phyloP scores from a whole-genome alignment of 2,329 filamentous ascomycete genomes.

The Achaetomium macrosporum region DNA sequence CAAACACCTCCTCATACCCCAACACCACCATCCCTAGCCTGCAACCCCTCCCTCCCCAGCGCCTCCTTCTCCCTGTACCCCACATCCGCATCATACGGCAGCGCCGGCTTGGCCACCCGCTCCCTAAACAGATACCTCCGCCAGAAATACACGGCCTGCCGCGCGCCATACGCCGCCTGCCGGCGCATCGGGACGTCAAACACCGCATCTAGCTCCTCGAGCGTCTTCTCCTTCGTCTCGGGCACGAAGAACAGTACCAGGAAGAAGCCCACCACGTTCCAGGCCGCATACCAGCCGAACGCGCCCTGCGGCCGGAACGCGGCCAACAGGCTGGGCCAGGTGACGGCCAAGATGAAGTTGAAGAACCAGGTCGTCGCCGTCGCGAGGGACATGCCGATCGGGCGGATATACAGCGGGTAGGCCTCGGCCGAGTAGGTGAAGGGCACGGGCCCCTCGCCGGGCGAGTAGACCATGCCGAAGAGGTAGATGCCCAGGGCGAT shows the following conservation, averaged over 20 bases:
- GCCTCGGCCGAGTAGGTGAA: conserved; percentile 64
- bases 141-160: conserved; percentile 18
- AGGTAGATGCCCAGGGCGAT: conserved; percentile 46
- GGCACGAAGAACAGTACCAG: conserved; percentile 35
- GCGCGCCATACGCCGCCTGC: conserved; percentile 20
- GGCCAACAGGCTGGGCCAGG: conserved; percentile 41
- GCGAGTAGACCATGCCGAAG: conserved; percentile 47
- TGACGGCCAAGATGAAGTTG: conserved; percentile 38
- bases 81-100: conserved; percentile 8
- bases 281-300: conserved; percentile 45
- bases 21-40: not conserved
- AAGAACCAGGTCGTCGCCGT: conserved; percentile 48
- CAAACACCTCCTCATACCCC: not conserved
- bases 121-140: conserved; percentile 7
- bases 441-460: conserved; percentile 57
- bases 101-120: conserved; percentile 10
- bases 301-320: conserved; percentile 42
- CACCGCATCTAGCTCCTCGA: conserved; percentile 35
- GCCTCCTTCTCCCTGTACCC: conserved; percentile 10
- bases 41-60: conserved; percentile 5
- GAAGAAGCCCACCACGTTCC: conserved; percentile 44
- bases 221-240: conserved; percentile 36
- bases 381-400: conserved; percentile 55
- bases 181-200: conserved; percentile 28
- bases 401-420: conserved; percentile 58